Percentiles rank a stretch among this genome's conserved stretches.
phyloP scores from a whole-genome alignment of 2,329 filamentous ascomycete genomes.

The Penicillium sp. region DNA sequence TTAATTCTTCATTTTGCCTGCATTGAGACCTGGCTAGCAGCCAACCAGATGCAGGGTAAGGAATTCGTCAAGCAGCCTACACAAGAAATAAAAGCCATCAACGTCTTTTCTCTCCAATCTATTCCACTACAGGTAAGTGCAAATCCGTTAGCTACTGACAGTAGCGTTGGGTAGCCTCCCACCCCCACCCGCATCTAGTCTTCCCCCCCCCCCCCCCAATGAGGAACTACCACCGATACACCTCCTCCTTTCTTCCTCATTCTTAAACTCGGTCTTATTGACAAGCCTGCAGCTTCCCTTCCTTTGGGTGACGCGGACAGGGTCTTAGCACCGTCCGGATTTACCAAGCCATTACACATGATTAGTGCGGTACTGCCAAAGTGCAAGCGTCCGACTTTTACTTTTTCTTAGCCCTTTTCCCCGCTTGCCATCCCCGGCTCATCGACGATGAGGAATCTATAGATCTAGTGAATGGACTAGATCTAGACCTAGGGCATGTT shows the following conservation, averaged over 20 bases:
- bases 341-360: background rate
- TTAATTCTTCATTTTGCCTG: background rate
- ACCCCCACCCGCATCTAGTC: background rate
- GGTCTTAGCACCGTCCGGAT: background rate
- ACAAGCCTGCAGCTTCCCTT: conserved; percentile 5
- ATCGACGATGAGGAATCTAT: background rate
- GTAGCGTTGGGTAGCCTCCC: background rate
- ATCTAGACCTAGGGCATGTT: background rate
- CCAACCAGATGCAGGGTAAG: background rate
- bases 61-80: background rate
- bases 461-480: background rate
- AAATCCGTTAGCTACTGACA: background rate
- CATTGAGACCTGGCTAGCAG: background rate
- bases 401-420: background rate
- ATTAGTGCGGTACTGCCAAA: background rate
- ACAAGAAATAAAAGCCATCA: background rate
- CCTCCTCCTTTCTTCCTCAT: background rate
- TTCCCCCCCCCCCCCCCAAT: background rate
- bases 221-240: background rate
- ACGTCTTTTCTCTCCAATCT: background rate
- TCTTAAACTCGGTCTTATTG: background rate
- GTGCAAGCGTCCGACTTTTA: background rate
- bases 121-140: background rate
- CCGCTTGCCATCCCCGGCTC: background rate
- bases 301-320: background rate